Base-by-base conservation (phyloP, 202 grass and related monocot genomes). In the Elaeis oleifera region DNA sequence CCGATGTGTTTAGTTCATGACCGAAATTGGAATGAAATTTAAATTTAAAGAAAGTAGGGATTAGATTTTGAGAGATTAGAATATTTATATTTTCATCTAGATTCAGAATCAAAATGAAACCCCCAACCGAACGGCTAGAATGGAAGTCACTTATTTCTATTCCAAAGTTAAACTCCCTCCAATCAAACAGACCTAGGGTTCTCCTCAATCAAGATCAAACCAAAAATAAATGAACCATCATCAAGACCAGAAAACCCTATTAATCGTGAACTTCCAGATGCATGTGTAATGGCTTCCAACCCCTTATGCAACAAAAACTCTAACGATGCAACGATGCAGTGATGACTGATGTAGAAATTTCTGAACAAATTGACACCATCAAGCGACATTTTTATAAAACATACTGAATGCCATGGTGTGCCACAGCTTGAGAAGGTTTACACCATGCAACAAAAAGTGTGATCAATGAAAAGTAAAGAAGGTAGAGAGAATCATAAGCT, bases 401-500 rank as follows among this genome's bases (percentile, higher is more conserved):
- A 61, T 52, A 84, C 85, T 6, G 56, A 56, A 56, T 70, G 72
- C 8, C 94, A 82, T 2, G 78, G 85, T 4, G 75, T 99, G 50
- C 94, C 94, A 4, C 82, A 82, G 80, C 89, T 99, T 0, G 95
- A 94, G 69, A 86, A 78, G 71, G 70, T 94, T 14, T 94, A 89
- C 72, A 82, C 85, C 73, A 74, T 67, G 66, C 82, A 62, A 86
- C 94, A 13, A 68, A 55, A 68, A 28, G 11, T 17, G 28, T 44
- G 65, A 39, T 56, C 52, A 23, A 3, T 55, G 3, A 72, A 48
- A 51, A 67, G 82, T 64, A 81, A 79, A 77, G 69, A 84, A 52
- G 74, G 44, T 29, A 51, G 18, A 13, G 77, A 80, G 60, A 82
- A 89, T 80, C 60, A 51, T 64, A 89, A 73, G 76, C 49, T 56